Conservation (phyloP, 139 green algal species). For the Tetradesmus lagerheimii region DNA sequence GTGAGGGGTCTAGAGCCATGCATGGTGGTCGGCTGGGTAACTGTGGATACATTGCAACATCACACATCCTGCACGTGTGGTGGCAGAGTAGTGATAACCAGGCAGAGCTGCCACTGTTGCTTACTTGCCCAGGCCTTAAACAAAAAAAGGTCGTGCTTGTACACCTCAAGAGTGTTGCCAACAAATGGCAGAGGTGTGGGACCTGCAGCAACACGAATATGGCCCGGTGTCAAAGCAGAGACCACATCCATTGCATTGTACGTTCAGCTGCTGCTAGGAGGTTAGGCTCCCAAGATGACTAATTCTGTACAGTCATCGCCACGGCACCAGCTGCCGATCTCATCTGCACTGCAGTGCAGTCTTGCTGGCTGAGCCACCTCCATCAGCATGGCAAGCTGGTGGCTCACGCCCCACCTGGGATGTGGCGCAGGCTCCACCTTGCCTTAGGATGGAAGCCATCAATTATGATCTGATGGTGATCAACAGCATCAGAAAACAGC, state of each 20-base stretch:
- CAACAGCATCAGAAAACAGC: too few relatives aligned
- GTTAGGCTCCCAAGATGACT: background rate
- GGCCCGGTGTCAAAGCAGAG: too few relatives aligned
- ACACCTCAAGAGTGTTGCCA: constrained; percentile 36
- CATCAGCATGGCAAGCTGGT: too few relatives aligned
- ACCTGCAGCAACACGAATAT: background rate
- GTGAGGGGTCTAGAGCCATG: too few relatives aligned
- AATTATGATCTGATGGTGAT: constrained; percentile 9
- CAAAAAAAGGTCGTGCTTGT: constrained; percentile 14
- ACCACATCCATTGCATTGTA: too few relatives aligned
- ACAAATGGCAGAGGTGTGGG: constrained; percentile 19
- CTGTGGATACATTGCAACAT: too few relatives aligned
- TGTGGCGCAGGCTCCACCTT: constrained; percentile 28
- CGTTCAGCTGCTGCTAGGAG: too few relatives aligned
- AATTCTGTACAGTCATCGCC: background rate
- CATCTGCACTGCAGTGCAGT: too few relatives aligned
- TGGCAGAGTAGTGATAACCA: too few relatives aligned
- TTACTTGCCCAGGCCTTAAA: constrained; percentile 44
- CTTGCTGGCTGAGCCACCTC: too few relatives aligned
- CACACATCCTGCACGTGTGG: too few relatives aligned
- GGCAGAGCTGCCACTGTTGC: background rate
- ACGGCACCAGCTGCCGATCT: background rate
- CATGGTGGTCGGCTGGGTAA: too few relatives aligned
- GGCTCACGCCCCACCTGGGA: background rate
- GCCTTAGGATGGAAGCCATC: constrained; percentile 25